A percentile compares a stretch with the other conserved stretches of the same genome.
These are phyloP conservation scores for Pinus taeda DNA, from an alignment of 75 land plant species.

Conservation along the genomic window DNA sequence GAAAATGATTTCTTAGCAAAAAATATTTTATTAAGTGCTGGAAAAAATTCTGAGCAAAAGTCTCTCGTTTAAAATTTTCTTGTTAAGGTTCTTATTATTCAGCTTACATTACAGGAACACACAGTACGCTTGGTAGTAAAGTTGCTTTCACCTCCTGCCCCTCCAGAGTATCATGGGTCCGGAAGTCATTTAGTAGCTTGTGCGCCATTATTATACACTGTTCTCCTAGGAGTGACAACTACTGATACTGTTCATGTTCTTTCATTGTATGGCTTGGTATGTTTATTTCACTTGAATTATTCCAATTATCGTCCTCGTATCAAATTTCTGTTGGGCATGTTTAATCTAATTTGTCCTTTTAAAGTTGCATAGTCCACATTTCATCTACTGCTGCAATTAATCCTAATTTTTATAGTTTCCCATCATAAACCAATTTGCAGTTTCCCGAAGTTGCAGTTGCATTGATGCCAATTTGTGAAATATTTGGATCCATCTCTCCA, in stretches of 20 bases:
- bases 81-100: neutral
- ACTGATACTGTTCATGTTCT: slow-evolving; percentile 60
- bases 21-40: neutral
- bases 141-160: slow-evolving; percentile 51
- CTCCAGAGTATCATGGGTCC: slow-evolving; percentile 27
- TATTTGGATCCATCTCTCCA: slow-evolving; percentile 59
- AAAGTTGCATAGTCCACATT: neutral
- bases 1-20: neutral
- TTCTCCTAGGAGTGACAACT: slow-evolving; percentile 35
- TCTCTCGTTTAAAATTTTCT: neutral
- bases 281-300: slow-evolving; percentile 6
- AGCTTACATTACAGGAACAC: slow-evolving; percentile 46
- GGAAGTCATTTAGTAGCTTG: slow-evolving; percentile 44
- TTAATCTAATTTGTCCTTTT: neutral
- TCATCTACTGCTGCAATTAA: neutral
- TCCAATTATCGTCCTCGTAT: neutral
- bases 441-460: slow-evolving; percentile 70
- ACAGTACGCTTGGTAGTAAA: slow-evolving; percentile 48
- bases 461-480: slow-evolving; percentile 70
- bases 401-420: neutral
- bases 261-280: slow-evolving; percentile 71
- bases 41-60: neutral
- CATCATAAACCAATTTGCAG: slow-evolving; percentile 16
- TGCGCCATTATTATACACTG: slow-evolving; percentile 44
- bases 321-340: neutral